Percentiles rank a stretch among this genome's conserved stretches.
phyloP scores from a whole-genome alignment of 1,139 yeast genomes.

The Candida tetrigidarum region DNA sequence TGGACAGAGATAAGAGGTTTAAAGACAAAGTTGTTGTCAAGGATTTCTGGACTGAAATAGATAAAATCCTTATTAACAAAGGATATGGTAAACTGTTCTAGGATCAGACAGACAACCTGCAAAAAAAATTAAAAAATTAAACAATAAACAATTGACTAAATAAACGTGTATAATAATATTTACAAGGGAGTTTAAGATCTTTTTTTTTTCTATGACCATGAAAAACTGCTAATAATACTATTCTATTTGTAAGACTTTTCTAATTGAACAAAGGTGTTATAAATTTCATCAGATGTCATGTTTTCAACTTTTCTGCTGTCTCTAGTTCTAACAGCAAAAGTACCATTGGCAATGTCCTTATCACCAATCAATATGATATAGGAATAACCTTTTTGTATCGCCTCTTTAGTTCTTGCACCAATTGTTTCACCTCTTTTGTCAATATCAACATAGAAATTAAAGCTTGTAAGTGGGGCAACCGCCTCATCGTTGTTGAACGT shows the following conservation, averaged over 20 bases:
- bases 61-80: conserved; percentile 55
- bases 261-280: conserved; percentile 49
- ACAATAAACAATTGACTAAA: conserved; percentile 4
- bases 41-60: conserved; percentile 80
- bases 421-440: conserved; percentile 79
- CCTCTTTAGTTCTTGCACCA: conserved; percentile 80
- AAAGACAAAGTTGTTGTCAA: conserved; percentile 88
- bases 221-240: too few species aligned
- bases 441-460: conserved; percentile 74
- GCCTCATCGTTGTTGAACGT: conserved; percentile 29
- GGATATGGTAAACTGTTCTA: conserved; percentile 37
- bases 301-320: conserved; percentile 53
- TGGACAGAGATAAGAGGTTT: conserved; percentile 86
- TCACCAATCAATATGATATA: conserved; percentile 88
- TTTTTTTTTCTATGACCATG: too few species aligned
- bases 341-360: conserved; percentile 66
- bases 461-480: conserved; percentile 58
- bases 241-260: conserved; percentile 48
- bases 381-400: conserved; percentile 75
- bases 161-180: conserved; percentile 12
- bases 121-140: background rate
- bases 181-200: conserved; percentile 10
- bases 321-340: conserved; percentile 68
- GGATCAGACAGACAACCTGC: background rate
- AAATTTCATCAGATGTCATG: conserved; percentile 51